Conservation (phyloP, 805 yeast genomes). For the Danielozyma ontarioensis region DNA sequence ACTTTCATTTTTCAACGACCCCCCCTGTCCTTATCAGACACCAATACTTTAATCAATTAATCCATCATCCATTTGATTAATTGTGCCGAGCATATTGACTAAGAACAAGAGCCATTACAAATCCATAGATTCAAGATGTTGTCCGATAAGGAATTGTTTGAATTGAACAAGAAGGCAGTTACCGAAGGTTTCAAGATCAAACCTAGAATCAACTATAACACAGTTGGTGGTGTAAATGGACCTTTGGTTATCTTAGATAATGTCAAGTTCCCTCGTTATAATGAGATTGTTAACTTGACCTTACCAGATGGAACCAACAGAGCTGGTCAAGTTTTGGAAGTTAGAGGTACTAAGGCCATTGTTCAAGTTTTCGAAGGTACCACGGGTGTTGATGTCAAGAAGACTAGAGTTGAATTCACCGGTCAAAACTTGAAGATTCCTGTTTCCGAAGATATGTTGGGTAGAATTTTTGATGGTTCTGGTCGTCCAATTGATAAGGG, state of each 20-base stretch:
- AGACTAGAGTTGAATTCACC: slow-evolving; percentile 95
- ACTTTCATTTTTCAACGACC: not conserved
- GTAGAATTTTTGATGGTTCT: slow-evolving; percentile 97
- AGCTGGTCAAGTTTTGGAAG: slow-evolving; percentile 98
- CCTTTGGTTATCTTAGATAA: slow-evolving; percentile 75
- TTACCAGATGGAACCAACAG: slow-evolving; percentile 92
- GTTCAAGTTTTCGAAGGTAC: slow-evolving; percentile 99
- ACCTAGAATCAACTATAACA: slow-evolving; percentile 89
- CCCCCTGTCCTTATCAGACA: not conserved
- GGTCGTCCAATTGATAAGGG: slow-evolving; percentile 98
- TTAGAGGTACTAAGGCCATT: slow-evolving; percentile 92
- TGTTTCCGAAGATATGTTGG: slow-evolving; percentile 94
- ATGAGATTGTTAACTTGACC: slow-evolving; percentile 95
- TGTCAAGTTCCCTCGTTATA: slow-evolving; percentile 61
- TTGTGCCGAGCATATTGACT: too few species aligned
- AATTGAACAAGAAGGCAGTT: slow-evolving; percentile 86
- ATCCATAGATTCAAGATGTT: slow-evolving; percentile 18
- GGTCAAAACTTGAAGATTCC: slow-evolving; percentile 91
- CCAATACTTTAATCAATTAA: not conserved
- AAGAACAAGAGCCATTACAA: not conserved
- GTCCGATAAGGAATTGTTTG: slow-evolving; percentile 46
- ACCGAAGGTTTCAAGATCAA: slow-evolving; percentile 86
- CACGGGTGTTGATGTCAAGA: slow-evolving; percentile 96
- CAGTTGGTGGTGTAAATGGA: slow-evolving; percentile 98
- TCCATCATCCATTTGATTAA: not conserved